These are phyloP conservation scores for Podila horticola DNA, from an alignment of 192 early-diverging fungal genomes.

Conservation along the genomic window DNA sequence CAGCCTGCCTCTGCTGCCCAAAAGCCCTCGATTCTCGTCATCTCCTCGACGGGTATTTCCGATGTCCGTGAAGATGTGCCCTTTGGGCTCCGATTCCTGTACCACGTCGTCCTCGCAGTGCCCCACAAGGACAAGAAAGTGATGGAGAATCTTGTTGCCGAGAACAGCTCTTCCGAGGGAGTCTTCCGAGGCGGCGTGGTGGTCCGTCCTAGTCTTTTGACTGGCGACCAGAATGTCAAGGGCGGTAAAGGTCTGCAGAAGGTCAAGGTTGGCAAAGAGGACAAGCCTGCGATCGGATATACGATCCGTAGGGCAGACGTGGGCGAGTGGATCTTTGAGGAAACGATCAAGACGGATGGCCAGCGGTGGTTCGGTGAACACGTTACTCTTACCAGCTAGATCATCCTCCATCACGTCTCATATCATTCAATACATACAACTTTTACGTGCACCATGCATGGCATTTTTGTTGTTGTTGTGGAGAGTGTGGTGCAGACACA, in stretches of 20 bases:
- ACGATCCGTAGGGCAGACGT: conserved; percentile 22
- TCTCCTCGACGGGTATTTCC: conserved; percentile 36
- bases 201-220: conserved; percentile 31
- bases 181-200: conserved; percentile 26
- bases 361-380: conserved; percentile 7
- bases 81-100: conserved; percentile 21
- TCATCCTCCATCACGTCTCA: no score
- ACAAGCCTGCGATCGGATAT: conserved; percentile 29
- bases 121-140: conserved; percentile 50
- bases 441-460: no score
- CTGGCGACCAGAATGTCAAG: conserved; percentile 26
- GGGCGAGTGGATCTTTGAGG: conserved; percentile 42
- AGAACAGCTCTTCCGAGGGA: not conserved
- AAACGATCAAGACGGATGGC: conserved; percentile 16
- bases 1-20: conserved; percentile 4
- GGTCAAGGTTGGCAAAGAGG: conserved; percentile 24
- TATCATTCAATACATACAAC: no score
- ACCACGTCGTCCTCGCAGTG: conserved; percentile 21
- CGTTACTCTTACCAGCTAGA: conserved; percentile 16
- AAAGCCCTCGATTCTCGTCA: conserved; percentile 30
- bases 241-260: conserved; percentile 27
- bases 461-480: no score
- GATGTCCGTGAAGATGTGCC: conserved; percentile 38
- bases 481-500: no score
- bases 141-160: conserved; percentile 22